Evolutionary conservation across 805 yeast genomes (phyloP).

Genomic region (Pichia scutulata): DNA sequence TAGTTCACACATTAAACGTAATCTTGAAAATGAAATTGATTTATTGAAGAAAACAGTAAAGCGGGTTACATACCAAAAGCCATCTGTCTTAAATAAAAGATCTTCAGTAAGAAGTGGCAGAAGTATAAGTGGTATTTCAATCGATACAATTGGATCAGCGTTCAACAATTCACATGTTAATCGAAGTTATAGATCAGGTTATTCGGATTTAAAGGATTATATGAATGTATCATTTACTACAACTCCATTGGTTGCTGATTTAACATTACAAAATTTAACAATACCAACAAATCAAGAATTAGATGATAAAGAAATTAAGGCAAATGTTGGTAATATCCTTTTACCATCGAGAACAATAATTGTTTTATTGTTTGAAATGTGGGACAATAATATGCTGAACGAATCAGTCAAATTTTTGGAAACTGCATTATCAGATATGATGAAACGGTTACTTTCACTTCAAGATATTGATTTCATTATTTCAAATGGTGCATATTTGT

Average conservation of each 20-base stretch:
- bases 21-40: conserved; percentile 2
- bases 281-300: conserved; percentile 53
- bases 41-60: conserved; percentile 1
- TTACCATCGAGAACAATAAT: conserved; percentile 94
- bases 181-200: conserved; percentile 3
- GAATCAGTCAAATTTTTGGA: conserved; percentile 89
- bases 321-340: conserved; percentile 71
- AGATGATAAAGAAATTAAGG: conserved; percentile 66
- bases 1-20: background rate
- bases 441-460: background rate
- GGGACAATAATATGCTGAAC: conserved; percentile 88
- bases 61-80: conserved; percentile 3
- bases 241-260: conserved; percentile 76
- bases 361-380: conserved; percentile 87
- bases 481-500: conserved; percentile 10
- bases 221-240: conserved; percentile 61
- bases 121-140: background rate
- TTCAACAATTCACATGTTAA: background rate
- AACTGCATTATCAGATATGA: conserved; percentile 44
- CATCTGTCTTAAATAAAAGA: background rate
- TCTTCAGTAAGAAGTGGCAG: background rate
- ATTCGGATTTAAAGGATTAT: conserved; percentile 55
- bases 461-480: conserved; percentile 5
- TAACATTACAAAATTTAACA: conserved; percentile 71
- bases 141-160: background rate